Evolutionary conservation across 192 early-diverging fungal species (phyloP).

Genomic region (Entomortierella beljakovae): DNA sequence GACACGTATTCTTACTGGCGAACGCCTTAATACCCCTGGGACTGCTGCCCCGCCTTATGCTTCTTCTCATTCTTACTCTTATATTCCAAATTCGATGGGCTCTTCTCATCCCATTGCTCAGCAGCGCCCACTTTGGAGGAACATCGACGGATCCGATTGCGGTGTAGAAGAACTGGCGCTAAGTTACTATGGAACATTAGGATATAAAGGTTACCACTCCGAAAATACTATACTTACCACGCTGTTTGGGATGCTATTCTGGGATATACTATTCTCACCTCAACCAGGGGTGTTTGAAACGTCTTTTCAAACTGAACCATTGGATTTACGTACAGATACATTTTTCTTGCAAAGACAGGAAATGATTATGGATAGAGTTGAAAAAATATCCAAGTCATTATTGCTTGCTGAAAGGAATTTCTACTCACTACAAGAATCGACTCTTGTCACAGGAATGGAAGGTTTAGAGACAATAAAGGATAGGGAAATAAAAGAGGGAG

Average conservation of each 20-base stretch:
- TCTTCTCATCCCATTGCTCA: slow-evolving; percentile 13
- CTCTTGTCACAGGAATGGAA: too few species aligned
- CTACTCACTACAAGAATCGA: too few species aligned
- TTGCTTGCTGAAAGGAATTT: neutral
- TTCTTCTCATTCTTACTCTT: slow-evolving; percentile 32
- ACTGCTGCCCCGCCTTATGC: slow-evolving; percentile 44
- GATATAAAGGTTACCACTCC: slow-evolving; percentile 72
- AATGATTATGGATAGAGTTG: slow-evolving; percentile 31
- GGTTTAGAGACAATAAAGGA: neutral
- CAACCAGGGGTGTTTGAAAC: slow-evolving; percentile 78
- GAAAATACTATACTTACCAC: slow-evolving; percentile 72
- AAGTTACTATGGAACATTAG: slow-evolving; percentile 69
- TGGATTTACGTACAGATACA: slow-evolving; percentile 74
- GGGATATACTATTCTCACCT: slow-evolving; percentile 75
- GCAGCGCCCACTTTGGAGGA: slow-evolving; percentile 55
- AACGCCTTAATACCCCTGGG: slow-evolving; percentile 53
- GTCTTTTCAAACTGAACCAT: slow-evolving; percentile 72
- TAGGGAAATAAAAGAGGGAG: neutral
- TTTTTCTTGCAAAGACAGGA: slow-evolving; percentile 60
- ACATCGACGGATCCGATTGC: slow-evolving; percentile 68
- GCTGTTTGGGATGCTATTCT: slow-evolving; percentile 74
- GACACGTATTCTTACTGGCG: slow-evolving; percentile 55
- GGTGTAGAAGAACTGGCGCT: slow-evolving; percentile 73
- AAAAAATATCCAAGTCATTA: slow-evolving; percentile 47
- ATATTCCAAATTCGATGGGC: slow-evolving; percentile 28